These are phyloP conservation scores for Pleurotus giganteus DNA, from an alignment of 768 basidiomycete genomes.

Conservation along the genomic window DNA sequence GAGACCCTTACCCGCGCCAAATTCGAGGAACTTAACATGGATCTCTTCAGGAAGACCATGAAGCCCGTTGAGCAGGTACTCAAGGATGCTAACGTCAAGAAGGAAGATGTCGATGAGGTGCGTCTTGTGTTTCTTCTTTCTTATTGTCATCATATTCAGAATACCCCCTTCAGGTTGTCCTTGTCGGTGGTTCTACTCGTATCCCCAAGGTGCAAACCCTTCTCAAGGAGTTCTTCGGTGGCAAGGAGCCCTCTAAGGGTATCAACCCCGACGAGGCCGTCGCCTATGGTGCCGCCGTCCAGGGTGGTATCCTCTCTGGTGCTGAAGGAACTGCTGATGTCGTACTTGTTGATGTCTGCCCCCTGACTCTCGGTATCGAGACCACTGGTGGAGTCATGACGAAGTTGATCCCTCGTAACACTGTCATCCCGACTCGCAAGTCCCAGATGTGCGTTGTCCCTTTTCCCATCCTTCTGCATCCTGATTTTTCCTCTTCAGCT, in stretches of 20 bases:
- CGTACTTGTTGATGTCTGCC: conserved; percentile 95
- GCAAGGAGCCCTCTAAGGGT: conserved; percentile 96
- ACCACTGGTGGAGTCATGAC: conserved; percentile 98
- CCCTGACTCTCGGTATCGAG: conserved; percentile 98
- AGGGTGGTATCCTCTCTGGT: conserved; percentile 97
- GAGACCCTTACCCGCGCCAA: conserved; percentile 97
- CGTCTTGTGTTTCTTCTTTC: conserved; percentile 14
- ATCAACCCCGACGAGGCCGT: conserved; percentile 99
- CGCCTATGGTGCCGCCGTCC: conserved; percentile 97
- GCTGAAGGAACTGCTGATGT: conserved; percentile 88
- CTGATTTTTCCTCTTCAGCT: conserved; percentile 34
- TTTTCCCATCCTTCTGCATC: conserved; percentile 9
- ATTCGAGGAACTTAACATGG: conserved; percentile 98
- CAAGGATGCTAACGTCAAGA: conserved; percentile 97
- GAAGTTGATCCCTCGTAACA: conserved; percentile 96
- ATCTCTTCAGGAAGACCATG: conserved; percentile 99
- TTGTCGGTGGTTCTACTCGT: conserved; percentile 97
- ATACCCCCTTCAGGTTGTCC: conserved; percentile 55
- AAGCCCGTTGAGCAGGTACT: conserved; percentile 98
- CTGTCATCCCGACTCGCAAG: conserved; percentile 97
- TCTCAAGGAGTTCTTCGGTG: conserved; percentile 94
- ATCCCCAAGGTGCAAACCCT: conserved; percentile 99
- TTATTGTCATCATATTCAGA: background rate
- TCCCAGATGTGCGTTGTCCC: conserved; percentile 68
- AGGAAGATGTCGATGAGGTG: conserved; percentile 93